These are phyloP conservation scores for Actinomucor elegans DNA, from an alignment of 371 early-diverging fungal genomes.

Conservation along the genomic window DNA sequence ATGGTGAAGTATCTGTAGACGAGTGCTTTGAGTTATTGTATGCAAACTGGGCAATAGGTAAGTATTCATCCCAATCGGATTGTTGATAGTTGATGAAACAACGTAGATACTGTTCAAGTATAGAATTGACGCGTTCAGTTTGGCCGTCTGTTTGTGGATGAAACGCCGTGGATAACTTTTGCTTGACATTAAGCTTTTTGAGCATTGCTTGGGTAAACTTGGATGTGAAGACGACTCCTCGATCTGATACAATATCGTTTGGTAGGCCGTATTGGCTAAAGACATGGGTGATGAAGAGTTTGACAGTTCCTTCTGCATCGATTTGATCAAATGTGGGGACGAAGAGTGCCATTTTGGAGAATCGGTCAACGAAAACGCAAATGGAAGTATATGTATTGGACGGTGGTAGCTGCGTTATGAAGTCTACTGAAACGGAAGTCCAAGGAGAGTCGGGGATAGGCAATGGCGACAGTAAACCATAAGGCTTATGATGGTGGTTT, in stretches of 20 bases:
- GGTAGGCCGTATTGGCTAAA: slow-evolving; percentile 45
- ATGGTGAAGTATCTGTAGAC: slow-evolving; percentile 27
- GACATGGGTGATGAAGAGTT: slow-evolving; percentile 30
- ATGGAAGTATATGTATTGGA: slow-evolving; percentile 13
- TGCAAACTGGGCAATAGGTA: slow-evolving; percentile 52
- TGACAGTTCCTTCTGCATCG: slow-evolving; percentile 27
- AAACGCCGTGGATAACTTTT: slow-evolving; percentile 35
- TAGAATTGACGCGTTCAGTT: slow-evolving; percentile 50
- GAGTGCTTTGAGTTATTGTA: slow-evolving; percentile 44
- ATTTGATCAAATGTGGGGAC: slow-evolving; percentile 26
- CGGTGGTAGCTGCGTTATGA: slow-evolving; percentile 27
- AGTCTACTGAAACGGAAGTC: slow-evolving; percentile 18
- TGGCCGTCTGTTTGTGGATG: slow-evolving; percentile 60
- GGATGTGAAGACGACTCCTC: slow-evolving; percentile 44
- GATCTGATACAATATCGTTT: slow-evolving; percentile 40
- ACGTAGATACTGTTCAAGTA: slow-evolving; percentile 52
- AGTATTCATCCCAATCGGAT: slow-evolving; percentile 43
- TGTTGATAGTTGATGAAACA: slow-evolving; percentile 40
- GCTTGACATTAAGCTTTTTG: slow-evolving; percentile 23
- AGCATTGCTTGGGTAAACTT: slow-evolving; percentile 27
- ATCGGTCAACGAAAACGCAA: slow-evolving; percentile 45
- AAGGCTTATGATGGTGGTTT: slow-evolving; percentile 14
- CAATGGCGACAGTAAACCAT: slow-evolving; percentile 42
- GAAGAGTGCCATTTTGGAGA: slow-evolving; percentile 48
- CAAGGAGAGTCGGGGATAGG: slow-evolving; percentile 36